Base-by-base conservation (phyloP, 148 eudicot species). In the Rhododendron henanense region DNA sequence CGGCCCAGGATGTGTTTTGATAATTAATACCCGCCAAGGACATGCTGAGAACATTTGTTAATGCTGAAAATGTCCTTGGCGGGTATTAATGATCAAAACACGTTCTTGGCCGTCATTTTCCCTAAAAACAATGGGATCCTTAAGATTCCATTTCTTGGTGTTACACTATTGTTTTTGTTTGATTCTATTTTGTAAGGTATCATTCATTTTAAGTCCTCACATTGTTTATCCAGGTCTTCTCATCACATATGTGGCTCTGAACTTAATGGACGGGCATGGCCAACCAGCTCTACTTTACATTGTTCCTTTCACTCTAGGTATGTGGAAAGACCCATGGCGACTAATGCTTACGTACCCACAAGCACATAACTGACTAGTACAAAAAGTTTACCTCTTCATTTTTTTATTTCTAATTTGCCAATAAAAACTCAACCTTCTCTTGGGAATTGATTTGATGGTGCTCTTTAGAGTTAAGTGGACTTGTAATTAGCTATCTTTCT, bases 241-340 rank as follows among this genome's bases (percentile, higher is more conserved):
- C 16, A 51, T 93, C 78, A 97, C 99, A 9, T 97, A 97, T 53
- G 93, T 97, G 84, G 99, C 99, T 77, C 91, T 97, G 92, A 97
- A 97, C 91, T 85, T 97, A 91, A 97, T 97, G 99, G 99, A 97
- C 69, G 99, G 99, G 88, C 99, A 97, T 89, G 99, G 99, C 48
- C 99, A 97, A 92, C 99, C 99, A 69, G 99, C 99, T 88, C 85
- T 97, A 88, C 99, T 97, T 83, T 97, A 97, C 94, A 97, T 97
- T 81, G 99, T 95, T 82, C 99, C 99, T 23, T 95, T 94, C 93
- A 95, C 95, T 57, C 91, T 95, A 48, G 98, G 99, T 97, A 92
- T 47, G 93, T 77, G 16, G 28, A 50, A 31, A 59, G 53, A 81
- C 14, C 81, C 33, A 76, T 57, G 23, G 61, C 9, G 3, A 45